Evolutionary conservation across 1,284 basidiomycete species (phyloP), one percentile per base, ranked within the genome.

Genomic region (Cryptococcus depauperatus): DNA sequence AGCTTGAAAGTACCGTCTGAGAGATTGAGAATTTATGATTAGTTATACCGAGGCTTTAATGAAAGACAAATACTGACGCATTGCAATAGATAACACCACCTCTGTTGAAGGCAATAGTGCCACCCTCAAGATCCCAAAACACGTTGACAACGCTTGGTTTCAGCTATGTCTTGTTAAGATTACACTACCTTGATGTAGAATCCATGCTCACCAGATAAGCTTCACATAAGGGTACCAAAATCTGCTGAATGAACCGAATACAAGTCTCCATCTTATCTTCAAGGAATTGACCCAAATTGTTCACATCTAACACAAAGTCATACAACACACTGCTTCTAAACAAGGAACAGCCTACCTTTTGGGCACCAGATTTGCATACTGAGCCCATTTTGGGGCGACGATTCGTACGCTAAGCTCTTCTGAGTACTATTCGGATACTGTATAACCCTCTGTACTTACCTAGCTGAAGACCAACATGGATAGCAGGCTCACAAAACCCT

Each of bases 51-150:
- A 38, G 25, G 19, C 13, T 14, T 9, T 10, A 2, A 19, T 28
- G 18, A 26, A 23, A 18, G 22, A 6, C 27, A n/a, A 18, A 23
- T 9, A 55, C 73, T 65, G 43, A 68, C 58, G 92, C 72, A 64
- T 96, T 97, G 55, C 96, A 74, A 72, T 90, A 97, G 25, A 98
- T 76, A 48, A 84, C 84, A 3, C 88, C 90, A 42, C 81, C 82
- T 25, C 89, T 76, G 67, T 97, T 98, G 75, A 97, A 97, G 0
- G 92, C 93, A 50, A 97, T 95, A 16, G 84, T 73, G 1, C 82
- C 84, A 1, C 92, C 91, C 5, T 74, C 72, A 9, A 76, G 63
- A 61, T 98, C 91, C 68, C 82, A 84, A 66, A 96, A 97, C 3
- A 98, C 77, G 58, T 92, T 86, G 52, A 97, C 61, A 45, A 83